phyloP scores from a whole-genome alignment of 2,329 filamentous ascomycete species.

The Epichloe aotearoae region DNA sequence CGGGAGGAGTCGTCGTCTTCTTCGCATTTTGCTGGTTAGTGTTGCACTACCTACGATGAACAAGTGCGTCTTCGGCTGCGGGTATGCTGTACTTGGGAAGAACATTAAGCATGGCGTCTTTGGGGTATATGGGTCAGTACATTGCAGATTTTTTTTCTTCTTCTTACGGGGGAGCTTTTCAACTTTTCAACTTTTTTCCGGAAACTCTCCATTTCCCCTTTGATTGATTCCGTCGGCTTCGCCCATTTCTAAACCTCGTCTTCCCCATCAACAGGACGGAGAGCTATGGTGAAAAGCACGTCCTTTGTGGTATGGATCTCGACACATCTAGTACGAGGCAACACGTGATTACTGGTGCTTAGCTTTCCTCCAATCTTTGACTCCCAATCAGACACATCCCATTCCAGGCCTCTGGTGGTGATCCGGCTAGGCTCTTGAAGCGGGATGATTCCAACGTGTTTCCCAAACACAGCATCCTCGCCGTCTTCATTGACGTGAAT shows the following conservation, averaged over 20 bases:
- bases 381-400: constrained; percentile 77
- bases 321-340: constrained; percentile 43
- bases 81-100: background rate
- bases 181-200: background rate
- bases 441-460: constrained; percentile 78
- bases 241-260: constrained; percentile 13
- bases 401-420: constrained; percentile 68
- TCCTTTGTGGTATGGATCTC: constrained; percentile 48
- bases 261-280: constrained; percentile 27
- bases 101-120: constrained; percentile 8
- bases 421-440: constrained; percentile 68
- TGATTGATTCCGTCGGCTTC: background rate
- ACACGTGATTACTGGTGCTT: constrained; percentile 71
- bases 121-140: constrained; percentile 6
- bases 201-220: background rate
- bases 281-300: constrained; percentile 63
- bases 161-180: background rate
- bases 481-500: constrained; percentile 48
- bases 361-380: constrained; percentile 61
- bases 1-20: constrained; percentile 73
- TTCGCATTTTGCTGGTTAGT: constrained; percentile 87
- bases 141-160: constrained; percentile 2
- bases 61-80: background rate
- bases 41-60: constrained; percentile 61
- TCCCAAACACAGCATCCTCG: constrained; percentile 47